Evolutionary conservation across 2,329 filamentous ascomycete species (phyloP).

Genomic region (Colletotrichum musae): DNA sequence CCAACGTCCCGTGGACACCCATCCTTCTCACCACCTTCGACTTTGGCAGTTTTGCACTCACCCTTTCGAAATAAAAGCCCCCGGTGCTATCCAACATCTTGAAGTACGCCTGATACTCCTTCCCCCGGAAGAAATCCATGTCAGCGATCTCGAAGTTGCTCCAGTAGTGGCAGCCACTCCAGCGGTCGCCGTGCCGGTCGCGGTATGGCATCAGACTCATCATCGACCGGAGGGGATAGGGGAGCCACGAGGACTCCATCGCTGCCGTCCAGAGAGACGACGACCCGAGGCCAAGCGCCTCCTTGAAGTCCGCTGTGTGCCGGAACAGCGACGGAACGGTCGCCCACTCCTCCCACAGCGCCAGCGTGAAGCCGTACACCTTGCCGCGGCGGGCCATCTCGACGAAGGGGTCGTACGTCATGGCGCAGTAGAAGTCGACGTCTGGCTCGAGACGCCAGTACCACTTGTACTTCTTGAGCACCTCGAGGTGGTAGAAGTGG

Average conservation of each 20-base stretch:
- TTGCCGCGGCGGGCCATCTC: slow-evolving; percentile 61
- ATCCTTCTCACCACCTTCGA: background rate
- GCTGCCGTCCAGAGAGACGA: slow-evolving; percentile 58
- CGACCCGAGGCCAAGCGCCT: slow-evolving; percentile 51
- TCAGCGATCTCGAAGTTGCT: slow-evolving; percentile 64
- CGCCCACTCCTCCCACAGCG: slow-evolving; percentile 58
- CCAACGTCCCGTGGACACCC: background rate
- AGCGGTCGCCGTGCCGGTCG: slow-evolving; percentile 56
- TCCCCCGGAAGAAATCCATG: slow-evolving; percentile 60
- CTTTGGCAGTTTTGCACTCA: slow-evolving; percentile 44
- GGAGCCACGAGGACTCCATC: slow-evolving; percentile 57
- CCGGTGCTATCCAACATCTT: slow-evolving; percentile 56
- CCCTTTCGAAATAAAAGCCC: slow-evolving; percentile 61
- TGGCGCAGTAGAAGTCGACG: slow-evolving; percentile 60
- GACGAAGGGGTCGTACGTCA: slow-evolving; percentile 64
- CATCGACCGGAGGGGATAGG: slow-evolving; percentile 57
- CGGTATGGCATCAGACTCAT: slow-evolving; percentile 55
- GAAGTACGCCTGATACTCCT: slow-evolving; percentile 58
- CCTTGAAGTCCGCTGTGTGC: slow-evolving; percentile 57
- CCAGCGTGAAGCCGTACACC: slow-evolving; percentile 61
- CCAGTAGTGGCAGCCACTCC: slow-evolving; percentile 64
- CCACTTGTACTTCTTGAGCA: slow-evolving; percentile 59
- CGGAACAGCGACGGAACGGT: slow-evolving; percentile 61
- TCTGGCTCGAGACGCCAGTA: slow-evolving; percentile 64
- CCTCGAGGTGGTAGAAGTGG: slow-evolving; percentile 60